A percentile compares a stretch with the other conserved stretches of the same genome.
phyloP scores from a whole-genome alignment of 2,329 filamentous ascomycete genomes.

The Pseudocercospora eumusae region DNA sequence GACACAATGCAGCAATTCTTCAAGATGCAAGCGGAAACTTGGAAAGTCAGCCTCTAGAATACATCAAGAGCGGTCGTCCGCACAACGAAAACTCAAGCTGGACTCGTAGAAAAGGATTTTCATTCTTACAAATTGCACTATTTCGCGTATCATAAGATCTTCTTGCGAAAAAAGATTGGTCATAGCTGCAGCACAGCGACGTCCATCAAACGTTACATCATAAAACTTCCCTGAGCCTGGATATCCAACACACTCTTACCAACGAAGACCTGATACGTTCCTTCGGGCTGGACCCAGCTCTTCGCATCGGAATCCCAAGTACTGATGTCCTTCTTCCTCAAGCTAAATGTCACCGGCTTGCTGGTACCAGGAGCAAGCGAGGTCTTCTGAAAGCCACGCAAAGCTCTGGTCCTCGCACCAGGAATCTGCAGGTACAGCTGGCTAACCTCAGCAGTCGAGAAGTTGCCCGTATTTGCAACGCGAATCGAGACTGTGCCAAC shows the following conservation, averaged over 20 bases:
- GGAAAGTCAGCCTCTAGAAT: neutral
- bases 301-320: constrained; percentile 15
- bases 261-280: constrained; percentile 28
- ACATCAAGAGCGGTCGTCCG: neutral
- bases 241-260: constrained; percentile 25
- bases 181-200: neutral
- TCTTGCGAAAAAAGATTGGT: neutral
- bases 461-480: constrained; percentile 63
- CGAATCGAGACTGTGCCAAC: constrained; percentile 58
- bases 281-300: constrained; percentile 12
- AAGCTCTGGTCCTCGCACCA: constrained; percentile 35
- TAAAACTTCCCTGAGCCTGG: constrained; percentile 7
- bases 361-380: constrained; percentile 24
- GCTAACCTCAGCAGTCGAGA: constrained; percentile 55
- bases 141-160: too few species aligned
- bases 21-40: neutral
- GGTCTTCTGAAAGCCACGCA: constrained; percentile 44
- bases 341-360: constrained; percentile 20
- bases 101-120: too few species aligned
- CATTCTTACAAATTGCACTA: too few species aligned
- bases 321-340: constrained; percentile 23
- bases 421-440: constrained; percentile 52
- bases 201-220: too few species aligned
- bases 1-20: neutral
- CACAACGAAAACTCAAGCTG: neutral